Conservation (phyloP, 345 rosid genomes). For the Hibiscus syriacus region DNA sequence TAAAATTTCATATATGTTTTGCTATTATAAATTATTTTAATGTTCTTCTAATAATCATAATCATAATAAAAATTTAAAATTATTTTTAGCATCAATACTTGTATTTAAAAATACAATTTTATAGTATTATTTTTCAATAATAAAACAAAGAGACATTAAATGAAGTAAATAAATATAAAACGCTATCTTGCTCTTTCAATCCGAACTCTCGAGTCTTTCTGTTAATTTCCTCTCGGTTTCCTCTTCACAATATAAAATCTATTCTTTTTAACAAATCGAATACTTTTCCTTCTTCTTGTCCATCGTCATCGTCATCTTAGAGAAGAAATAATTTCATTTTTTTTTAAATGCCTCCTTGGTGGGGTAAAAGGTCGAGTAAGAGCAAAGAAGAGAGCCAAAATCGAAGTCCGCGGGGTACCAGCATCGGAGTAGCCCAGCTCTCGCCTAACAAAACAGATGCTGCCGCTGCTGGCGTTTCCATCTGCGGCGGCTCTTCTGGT, state of each 20-base stretch:
- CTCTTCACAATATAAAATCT: slow-evolving; percentile 7
- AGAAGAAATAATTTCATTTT: background rate
- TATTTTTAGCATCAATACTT: no score
- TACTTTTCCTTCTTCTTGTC: background rate
- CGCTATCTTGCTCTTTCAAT: background rate
- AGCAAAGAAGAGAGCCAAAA: slow-evolving; percentile 37
- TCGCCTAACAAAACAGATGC: background rate
- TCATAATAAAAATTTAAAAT: no score
- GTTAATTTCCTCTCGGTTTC: slow-evolving; percentile 18
- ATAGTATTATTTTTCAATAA: no score
- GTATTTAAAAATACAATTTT: no score
- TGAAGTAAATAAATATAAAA: no score
- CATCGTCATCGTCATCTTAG: background rate
- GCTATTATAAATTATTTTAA: no score
- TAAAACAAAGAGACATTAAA: background rate
- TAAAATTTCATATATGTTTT: no score
- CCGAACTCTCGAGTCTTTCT: background rate
- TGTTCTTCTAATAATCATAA: no score
- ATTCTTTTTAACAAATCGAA: background rate
- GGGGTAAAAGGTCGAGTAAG: slow-evolving; percentile 55
- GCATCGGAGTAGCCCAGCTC: slow-evolving; percentile 18
- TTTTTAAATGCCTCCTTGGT: slow-evolving; percentile 69
- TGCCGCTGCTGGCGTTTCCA: background rate
- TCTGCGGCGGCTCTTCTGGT: background rate
- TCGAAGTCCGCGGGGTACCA: slow-evolving; percentile 9